Base-by-base conservation (phyloP, 768 basidiomycete genomes). In the Gloeostereum incarnatum region DNA sequence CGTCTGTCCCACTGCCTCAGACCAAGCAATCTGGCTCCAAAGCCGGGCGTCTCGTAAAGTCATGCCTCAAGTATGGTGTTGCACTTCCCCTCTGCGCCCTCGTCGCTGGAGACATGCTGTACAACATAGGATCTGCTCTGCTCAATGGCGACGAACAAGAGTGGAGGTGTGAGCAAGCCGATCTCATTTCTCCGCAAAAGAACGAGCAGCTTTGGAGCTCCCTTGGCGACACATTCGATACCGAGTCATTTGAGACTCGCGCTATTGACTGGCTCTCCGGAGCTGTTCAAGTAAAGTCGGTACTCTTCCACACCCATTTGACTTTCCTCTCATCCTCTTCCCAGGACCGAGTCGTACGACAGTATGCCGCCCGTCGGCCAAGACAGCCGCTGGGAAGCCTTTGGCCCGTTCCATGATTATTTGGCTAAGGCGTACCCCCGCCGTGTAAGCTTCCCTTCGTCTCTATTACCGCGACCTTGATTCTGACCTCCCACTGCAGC, bases 331-430 rank as follows among this genome's bases (percentile, higher is more conserved):
- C 18, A 21, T 16, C 19, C 8, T 13, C 10, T 22, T 17, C 9
- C 14, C 33, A 75, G 73, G 18, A 77, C 74, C 10, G 70, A 71
- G 45, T 66, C 65, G 1, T 73, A 58, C 49, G 73, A 76, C 42
- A 48, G 58, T 36, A 71, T 71, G 68, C 59, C 49, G 0, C 62
- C 62, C 0, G 57, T 73, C 5, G 73, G 68, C 13, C 54, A 56
- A 10, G 74, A 77, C 46, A 57, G 63, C 4, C 66, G 69, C 11
- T 70, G 68, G 68, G 56, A 63, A 14, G 57, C 54, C 30, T 68
- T 71, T 13, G 47, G 39, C 2, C 46, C 41, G 6, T 61, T 69
- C 40, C 67, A 69, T 25, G 53, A 56, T 13, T 70, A 72, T 48
- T 56, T 75, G 22, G 10, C 14, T 7, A 34, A 10, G n/a, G 39